These are phyloP conservation scores for Globisporangium splendens DNA, from an alignment of 352 stramenopile species.

Conservation along the genomic window DNA sequence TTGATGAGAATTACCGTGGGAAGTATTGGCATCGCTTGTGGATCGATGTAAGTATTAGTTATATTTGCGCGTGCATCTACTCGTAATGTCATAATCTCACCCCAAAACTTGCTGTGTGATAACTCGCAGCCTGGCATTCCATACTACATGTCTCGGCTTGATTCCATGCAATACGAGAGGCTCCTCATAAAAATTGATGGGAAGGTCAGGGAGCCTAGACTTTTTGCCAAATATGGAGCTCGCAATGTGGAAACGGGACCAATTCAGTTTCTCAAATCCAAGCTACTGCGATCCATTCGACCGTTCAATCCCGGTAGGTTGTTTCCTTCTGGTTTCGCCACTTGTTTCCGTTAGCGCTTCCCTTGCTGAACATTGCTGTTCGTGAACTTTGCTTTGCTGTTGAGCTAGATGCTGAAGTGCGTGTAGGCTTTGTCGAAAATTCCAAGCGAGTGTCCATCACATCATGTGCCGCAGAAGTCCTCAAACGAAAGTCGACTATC, in stretches of 20 bases:
- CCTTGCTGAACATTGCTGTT: background rate
- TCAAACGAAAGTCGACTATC: background rate
- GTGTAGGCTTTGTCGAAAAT: background rate
- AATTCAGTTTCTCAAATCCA: conserved; percentile 81
- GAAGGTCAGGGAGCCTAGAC: conserved; percentile 50
- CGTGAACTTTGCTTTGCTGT: background rate
- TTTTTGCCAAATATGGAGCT: conserved; percentile 82
- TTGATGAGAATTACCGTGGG: conserved; percentile 70
- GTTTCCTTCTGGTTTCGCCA: background rate
- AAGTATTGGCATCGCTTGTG: conserved; percentile 77
- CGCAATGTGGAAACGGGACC: conserved; percentile 76
- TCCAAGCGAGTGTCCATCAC: background rate
- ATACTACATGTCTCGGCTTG: conserved; percentile 66
- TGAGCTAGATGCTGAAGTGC: background rate
- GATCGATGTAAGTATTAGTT: conserved; percentile 45
- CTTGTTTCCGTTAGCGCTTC: background rate
- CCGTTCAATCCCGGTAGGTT: conserved; percentile 60
- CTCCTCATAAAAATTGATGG: conserved; percentile 49
- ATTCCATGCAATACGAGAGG: conserved; percentile 74
- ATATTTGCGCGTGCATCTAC: background rate
- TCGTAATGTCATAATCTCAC: background rate
- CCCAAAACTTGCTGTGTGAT: conserved; percentile 3
- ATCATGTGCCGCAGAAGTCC: background rate
- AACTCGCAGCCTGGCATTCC: conserved; percentile 38
- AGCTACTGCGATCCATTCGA: conserved; percentile 67